A percentile compares a stretch with the other conserved stretches of the same genome.
These are phyloP conservation scores for Pichia sp. DNA, from an alignment of 1,139 yeast genomes.

Conservation along the genomic window DNA sequence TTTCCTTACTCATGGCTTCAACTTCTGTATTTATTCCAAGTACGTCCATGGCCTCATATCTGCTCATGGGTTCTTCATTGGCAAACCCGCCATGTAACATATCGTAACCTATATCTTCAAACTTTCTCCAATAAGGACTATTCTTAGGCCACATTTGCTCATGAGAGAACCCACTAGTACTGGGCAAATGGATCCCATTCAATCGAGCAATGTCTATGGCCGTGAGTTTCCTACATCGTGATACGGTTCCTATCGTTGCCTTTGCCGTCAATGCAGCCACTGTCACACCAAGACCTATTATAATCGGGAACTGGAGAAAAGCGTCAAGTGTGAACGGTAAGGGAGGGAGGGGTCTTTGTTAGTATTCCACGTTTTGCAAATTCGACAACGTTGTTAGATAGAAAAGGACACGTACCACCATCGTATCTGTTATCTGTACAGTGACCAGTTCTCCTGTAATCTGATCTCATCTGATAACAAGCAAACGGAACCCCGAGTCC, in stretches of 20 bases:
- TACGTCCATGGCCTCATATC: constrained; percentile 51
- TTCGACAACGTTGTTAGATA: no score
- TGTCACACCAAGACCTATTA: constrained; percentile 53
- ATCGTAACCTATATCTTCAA: constrained; percentile 29
- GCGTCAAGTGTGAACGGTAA: no score
- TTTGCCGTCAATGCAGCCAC: constrained; percentile 45
- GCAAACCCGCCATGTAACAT: constrained; percentile 40
- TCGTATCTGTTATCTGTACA: no score
- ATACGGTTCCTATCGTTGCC: constrained; percentile 40
- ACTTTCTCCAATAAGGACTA: constrained; percentile 18
- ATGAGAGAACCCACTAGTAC: constrained; percentile 22
- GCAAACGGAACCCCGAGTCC: no score
- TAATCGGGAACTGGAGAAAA: constrained; percentile 49
- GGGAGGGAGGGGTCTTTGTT: no score
- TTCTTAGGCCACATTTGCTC: constrained; percentile 17
- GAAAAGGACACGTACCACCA: no score
- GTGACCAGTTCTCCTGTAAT: no score
- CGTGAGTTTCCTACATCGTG: constrained; percentile 38
- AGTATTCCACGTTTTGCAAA: no score
- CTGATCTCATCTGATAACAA: no score
- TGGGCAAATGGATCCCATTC: constrained; percentile 29
- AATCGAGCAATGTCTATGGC: constrained; percentile 51
- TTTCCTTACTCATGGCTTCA: constrained; percentile 26
- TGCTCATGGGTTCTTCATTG: constrained; percentile 37
- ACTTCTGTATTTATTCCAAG: constrained; percentile 46